A percentile compares a stretch with the other conserved stretches of the same genome.
Conservation (phyloP, 208 protist species). For the Crithidia acanthocephali region DNA sequence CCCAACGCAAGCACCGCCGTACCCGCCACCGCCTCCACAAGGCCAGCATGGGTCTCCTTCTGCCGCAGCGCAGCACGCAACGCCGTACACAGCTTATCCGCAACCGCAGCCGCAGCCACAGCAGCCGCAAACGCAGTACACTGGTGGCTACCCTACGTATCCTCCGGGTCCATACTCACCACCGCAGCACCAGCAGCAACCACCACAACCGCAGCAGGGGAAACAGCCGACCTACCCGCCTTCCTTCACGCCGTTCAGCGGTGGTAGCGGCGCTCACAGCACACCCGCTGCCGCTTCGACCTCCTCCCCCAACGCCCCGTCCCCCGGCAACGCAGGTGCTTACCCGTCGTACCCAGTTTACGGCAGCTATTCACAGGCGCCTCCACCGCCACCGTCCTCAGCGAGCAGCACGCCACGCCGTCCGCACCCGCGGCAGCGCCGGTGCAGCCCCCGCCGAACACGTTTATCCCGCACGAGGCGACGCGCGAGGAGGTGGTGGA, state of each 20-base stretch:
- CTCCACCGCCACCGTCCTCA: not conserved
- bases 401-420: not conserved
- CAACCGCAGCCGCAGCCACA: not conserved
- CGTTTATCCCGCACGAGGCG: slow-evolving; percentile 21
- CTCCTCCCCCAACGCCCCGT: not conserved
- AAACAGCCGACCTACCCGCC: slow-evolving; percentile 19
- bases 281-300: not conserved
- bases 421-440: not conserved
- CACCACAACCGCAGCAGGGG: not conserved
- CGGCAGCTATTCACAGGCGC: not conserved
- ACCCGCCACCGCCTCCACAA: slow-evolving; percentile 1
- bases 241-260: slow-evolving; percentile 13
- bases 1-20: not conserved
- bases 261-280: not conserved
- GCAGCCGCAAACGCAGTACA: not conserved
- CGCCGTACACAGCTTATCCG: not conserved
- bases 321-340: not conserved
- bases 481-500: slow-evolving; percentile 55
- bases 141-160: not conserved
- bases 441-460: not conserved
- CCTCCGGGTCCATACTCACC: not conserved
- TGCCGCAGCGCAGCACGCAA: not conserved
- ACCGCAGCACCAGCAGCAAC: slow-evolving; percentile 11
- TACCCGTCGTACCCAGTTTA: slow-evolving; percentile 19
- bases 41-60: not conserved